These are phyloP conservation scores for Talaromyces liani DNA, from an alignment of 495 filamentous ascomycete genomes.

Conservation along the genomic window DNA sequence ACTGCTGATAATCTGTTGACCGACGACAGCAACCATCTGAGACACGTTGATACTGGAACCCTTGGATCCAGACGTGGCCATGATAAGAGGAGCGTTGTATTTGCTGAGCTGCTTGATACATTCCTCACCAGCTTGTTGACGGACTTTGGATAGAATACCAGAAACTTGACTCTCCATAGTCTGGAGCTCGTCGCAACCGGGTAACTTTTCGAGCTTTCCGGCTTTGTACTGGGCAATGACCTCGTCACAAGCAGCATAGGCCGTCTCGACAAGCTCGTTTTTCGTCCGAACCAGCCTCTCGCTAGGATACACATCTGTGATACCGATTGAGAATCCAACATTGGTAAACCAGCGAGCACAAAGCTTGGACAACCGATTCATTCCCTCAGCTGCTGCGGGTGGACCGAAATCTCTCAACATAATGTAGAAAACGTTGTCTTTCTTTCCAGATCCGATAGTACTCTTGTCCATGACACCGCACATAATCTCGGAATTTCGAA, in stretches of 20 bases:
- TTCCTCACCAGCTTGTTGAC: constrained; percentile 81
- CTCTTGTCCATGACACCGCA: constrained; percentile 97
- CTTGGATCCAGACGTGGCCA: constrained; percentile 96
- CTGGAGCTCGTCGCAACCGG: constrained; percentile 83
- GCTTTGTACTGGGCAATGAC: constrained; percentile 74
- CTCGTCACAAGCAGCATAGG: constrained; percentile 75
- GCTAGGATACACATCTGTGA: constrained; percentile 85
- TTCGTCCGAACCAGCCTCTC: constrained; percentile 60
- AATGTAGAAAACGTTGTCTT: constrained; percentile 94
- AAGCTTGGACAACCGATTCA: constrained; percentile 89
- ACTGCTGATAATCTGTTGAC: constrained; percentile 94
- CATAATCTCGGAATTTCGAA: constrained; percentile 97
- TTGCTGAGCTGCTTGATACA: constrained; percentile 85
- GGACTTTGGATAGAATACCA: constrained; percentile 83
- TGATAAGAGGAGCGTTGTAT: constrained; percentile 89
- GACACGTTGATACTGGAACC: constrained; percentile 96
- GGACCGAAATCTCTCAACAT: constrained; percentile 92
- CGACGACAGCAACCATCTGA: constrained; percentile 96
- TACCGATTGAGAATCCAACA: constrained; percentile 92
- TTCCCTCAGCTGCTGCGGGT: constrained; percentile 77
- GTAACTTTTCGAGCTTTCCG: constrained; percentile 70
- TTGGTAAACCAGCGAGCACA: constrained; percentile 84
- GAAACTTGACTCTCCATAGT: constrained; percentile 89
- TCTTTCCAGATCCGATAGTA: constrained; percentile 91
- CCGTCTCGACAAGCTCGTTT: constrained; percentile 63